These are phyloP conservation scores for Pelargonium australe DNA, from an alignment of 441 rosid species.

Conservation along the genomic window DNA sequence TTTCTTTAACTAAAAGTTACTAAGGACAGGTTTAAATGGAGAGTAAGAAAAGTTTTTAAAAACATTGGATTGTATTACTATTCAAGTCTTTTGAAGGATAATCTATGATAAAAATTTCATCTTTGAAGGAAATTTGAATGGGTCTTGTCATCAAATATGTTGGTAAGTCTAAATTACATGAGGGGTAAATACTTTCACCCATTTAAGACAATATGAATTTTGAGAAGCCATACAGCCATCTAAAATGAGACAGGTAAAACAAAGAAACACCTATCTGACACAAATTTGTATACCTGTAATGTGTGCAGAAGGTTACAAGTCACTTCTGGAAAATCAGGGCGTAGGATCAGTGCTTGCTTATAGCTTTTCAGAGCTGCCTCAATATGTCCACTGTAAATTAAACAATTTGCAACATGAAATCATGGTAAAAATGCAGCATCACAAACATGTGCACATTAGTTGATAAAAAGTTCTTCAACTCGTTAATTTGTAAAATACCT, in stretches of 20 bases:
- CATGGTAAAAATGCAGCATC: background rate
- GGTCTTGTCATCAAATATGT: background rate
- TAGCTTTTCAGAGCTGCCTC: conserved; percentile 95
- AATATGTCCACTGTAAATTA: conserved; percentile 63
- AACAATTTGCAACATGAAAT: background rate
- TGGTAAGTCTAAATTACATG: background rate
- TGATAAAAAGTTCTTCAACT: background rate
- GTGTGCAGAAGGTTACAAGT: conserved; percentile 97
- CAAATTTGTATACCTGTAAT: conserved; percentile 51
- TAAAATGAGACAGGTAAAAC: background rate
- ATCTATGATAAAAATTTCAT: background rate
- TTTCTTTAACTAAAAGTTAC: too few relatives aligned
- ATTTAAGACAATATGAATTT: background rate
- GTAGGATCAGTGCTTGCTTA: conserved; percentile 72
- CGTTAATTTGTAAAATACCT: conserved; percentile 41
- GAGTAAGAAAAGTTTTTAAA: background rate
- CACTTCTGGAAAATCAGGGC: conserved; percentile 96
- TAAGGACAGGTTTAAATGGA: background rate
- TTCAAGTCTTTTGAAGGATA: background rate
- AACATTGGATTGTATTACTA: background rate
- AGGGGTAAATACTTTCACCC: background rate
- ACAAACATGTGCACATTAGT: background rate
- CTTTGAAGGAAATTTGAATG: background rate
- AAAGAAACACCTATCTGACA: background rate
- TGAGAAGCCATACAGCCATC: background rate